Evolutionary conservation across 225 moss, liverwort and hornwort genomes (phyloP).

Genomic region (Sphagnum tenellum): DNA sequence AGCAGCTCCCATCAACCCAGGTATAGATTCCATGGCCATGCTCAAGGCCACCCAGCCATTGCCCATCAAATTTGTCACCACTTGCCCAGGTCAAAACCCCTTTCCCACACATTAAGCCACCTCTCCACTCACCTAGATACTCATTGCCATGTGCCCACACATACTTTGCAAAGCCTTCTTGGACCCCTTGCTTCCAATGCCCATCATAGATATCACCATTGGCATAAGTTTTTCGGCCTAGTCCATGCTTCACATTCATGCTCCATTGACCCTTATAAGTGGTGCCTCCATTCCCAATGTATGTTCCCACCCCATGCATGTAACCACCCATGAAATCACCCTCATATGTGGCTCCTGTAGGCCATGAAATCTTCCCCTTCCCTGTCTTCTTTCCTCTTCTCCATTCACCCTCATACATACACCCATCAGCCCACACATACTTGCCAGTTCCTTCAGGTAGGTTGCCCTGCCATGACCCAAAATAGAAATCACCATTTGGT

Average conservation of each 20-base stretch:
- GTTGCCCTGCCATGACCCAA: conserved; percentile 95
- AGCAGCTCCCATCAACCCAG: conserved; percentile 78
- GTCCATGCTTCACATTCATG: conserved; percentile 95
- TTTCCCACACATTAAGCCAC: conserved; percentile 79
- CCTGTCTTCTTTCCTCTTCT: conserved; percentile 95
- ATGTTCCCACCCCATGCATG: conserved; percentile 95
- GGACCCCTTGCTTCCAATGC: conserved; percentile 88
- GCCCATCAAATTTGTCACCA: conserved; percentile 89
- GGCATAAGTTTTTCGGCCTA: conserved; percentile 80
- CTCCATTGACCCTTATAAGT: conserved; percentile 96
- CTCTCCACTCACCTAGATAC: conserved; percentile 90
- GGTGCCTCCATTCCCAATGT: conserved; percentile 82
- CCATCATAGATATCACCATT: conserved; percentile 97
- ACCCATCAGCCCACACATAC: conserved; percentile 97
- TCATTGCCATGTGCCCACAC: conserved; percentile 85
- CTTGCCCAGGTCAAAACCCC: conserved; percentile 81
- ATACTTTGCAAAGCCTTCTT: conserved; percentile 82
- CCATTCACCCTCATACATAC: conserved; percentile 99
- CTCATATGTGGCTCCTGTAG: conserved; percentile 95
- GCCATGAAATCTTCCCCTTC: conserved; percentile 98
- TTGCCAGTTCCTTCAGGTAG: conserved; percentile 95
- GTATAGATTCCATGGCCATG: conserved; percentile 90
- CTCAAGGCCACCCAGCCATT: conserved; percentile 94
- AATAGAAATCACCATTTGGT: conserved; percentile 97
- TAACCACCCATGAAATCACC: conserved; percentile 94